These are phyloP conservation scores for Petrea volubilis DNA, from an alignment of 257 asterid genomes.

Conservation along the genomic window DNA sequence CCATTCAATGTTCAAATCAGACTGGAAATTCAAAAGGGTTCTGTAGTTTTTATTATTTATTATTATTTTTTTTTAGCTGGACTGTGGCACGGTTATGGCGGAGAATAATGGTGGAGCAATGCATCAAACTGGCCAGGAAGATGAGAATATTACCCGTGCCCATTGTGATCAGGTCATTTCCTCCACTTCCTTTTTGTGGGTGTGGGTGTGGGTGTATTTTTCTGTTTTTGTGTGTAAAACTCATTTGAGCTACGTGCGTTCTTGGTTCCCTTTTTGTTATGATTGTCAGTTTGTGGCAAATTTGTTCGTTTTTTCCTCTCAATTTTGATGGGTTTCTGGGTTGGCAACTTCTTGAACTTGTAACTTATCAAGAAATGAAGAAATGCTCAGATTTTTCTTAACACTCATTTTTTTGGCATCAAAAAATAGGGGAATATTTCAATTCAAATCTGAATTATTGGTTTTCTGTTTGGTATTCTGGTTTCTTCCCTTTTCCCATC, in stretches of 20 bases:
- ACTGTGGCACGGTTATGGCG: conserved; percentile 33
- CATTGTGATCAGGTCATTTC: conserved; percentile 36
- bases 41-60: neutral
- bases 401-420: neutral
- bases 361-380: neutral
- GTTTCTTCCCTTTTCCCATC: neutral
- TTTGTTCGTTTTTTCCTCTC: neutral
- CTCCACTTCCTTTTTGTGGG: neutral
- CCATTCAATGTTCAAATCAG: conserved; percentile 21
- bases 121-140: conserved; percentile 34
- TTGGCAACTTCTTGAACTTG: neutral
- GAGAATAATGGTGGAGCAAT: conserved; percentile 25
- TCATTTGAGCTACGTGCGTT: neutral
- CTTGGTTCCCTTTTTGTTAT: neutral
- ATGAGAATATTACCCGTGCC: conserved; percentile 14
- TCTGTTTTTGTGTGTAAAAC: neutral
- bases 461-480: neutral
- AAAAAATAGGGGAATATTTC: neutral
- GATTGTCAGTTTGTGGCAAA: neutral
- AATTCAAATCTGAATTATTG: neutral
- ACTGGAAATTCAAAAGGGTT: neutral
- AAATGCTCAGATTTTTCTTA: neutral
- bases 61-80: neutral
- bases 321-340: conserved; percentile 10
- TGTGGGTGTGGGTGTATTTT: too few relatives aligned